Conservation (phyloP, 345 rosid genomes). For the Eucalyptus curtisii region DNA sequence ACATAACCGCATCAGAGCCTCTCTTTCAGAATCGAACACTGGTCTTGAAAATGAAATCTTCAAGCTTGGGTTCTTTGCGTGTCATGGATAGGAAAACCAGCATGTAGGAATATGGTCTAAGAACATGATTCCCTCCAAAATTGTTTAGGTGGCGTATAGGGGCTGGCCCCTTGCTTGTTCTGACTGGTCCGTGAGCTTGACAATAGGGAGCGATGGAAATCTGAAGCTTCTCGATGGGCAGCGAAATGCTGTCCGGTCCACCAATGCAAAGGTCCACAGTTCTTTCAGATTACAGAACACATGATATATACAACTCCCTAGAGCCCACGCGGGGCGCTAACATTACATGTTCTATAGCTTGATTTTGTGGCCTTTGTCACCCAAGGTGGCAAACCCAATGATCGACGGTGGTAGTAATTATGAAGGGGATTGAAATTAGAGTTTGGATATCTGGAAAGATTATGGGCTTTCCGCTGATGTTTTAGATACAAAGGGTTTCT, state of each 20-base stretch:
- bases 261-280: neutral
- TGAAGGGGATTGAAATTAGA: neutral
- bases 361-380: neutral
- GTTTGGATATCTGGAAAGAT: neutral
- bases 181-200: neutral
- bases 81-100: neutral
- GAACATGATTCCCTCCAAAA: neutral
- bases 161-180: conserved; percentile 4
- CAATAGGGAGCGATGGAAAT: neutral
- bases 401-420: neutral
- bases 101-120: neutral
- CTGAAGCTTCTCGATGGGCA: neutral
- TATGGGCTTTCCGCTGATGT: too few species aligned
- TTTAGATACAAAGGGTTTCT: neutral
- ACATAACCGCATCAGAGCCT: neutral
- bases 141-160: conserved; percentile 27
- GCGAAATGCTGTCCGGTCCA: neutral
- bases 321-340: neutral
- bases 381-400: neutral
- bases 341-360: neutral
- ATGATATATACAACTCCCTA: neutral
- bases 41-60: neutral
- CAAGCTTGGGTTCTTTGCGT: neutral
- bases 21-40: neutral
- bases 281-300: neutral